Conservation (phyloP, 2,329 filamentous ascomycete species). For the Phaeoacremonium minimum region DNA sequence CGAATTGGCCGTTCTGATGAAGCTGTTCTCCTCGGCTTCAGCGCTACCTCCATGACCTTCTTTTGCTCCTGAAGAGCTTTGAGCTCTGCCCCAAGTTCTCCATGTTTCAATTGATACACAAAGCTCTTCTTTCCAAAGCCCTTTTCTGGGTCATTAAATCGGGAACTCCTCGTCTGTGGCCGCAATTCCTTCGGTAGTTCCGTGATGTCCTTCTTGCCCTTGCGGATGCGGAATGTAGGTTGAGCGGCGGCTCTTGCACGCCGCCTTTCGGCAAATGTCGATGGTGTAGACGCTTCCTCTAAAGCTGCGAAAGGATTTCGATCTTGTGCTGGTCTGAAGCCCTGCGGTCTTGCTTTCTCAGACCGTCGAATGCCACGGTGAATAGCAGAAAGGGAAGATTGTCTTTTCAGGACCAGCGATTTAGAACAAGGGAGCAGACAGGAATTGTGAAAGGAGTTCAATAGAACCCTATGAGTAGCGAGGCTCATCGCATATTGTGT, state of each 20-base stretch:
- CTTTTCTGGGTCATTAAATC: slow-evolving; percentile 46
- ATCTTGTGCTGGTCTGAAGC: slow-evolving; percentile 13
- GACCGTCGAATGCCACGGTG: slow-evolving; percentile 56
- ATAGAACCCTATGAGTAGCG: too few relatives aligned
- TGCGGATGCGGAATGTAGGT: slow-evolving; percentile 30
- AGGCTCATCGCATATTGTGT: too few relatives aligned
- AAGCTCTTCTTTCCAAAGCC: slow-evolving; percentile 51
- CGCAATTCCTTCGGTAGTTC: slow-evolving; percentile 30
- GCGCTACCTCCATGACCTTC: too few relatives aligned
- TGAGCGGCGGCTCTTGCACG: slow-evolving; percentile 15
- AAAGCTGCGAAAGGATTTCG: not conserved
- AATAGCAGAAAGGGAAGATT: slow-evolving; percentile 65
- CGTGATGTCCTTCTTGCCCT: slow-evolving; percentile 49
- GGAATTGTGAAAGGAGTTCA: too few relatives aligned
- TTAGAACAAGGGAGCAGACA: too few relatives aligned
- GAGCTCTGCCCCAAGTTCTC: slow-evolving; percentile 21
- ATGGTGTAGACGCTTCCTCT: slow-evolving; percentile 10
- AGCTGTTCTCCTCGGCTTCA: too few relatives aligned
- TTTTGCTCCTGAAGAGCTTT: not conserved
- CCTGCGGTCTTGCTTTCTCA: slow-evolving; percentile 25
- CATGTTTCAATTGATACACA: slow-evolving; percentile 50
- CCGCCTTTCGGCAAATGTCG: slow-evolving; percentile 21
- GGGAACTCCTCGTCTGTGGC: slow-evolving; percentile 40
- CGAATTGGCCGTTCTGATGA: too few relatives aligned
- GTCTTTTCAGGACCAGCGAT: slow-evolving; percentile 21